Percentiles rank a stretch among this genome's conserved stretches.
Conservation (phyloP, 306 rosid species). For the Cicer yamashitae region DNA sequence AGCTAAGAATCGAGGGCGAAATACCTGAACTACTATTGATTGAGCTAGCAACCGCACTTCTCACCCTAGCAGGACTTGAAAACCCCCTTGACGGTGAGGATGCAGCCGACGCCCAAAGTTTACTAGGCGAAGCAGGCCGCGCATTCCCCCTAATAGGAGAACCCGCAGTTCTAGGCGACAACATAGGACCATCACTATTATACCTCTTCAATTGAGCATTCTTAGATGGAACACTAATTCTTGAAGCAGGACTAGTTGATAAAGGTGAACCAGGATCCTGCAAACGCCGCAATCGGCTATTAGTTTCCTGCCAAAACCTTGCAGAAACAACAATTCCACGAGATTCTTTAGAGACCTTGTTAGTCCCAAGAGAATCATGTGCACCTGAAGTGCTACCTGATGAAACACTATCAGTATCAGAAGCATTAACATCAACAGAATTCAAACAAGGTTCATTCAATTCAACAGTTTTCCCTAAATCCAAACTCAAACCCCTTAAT, state of each 20-base stretch:
- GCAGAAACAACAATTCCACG: constrained; percentile 86
- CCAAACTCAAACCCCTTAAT: constrained; percentile 69
- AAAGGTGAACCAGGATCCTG: constrained; percentile 93
- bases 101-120: constrained; percentile 74
- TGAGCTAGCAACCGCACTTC: constrained; percentile 66
- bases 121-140: constrained; percentile 87
- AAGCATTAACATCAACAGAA: constrained; percentile 83
- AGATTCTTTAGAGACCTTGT: constrained; percentile 55
- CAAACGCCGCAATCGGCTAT: constrained; percentile 82
- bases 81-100: constrained; percentile 79
- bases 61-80: constrained; percentile 81
- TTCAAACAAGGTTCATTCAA: constrained; percentile 59
- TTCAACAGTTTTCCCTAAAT: constrained; percentile 67
- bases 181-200: constrained; percentile 60
- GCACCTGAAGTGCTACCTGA: constrained; percentile 94
- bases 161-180: constrained; percentile 76
- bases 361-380: constrained; percentile 59
- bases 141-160: constrained; percentile 77
- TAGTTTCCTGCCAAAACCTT: constrained; percentile 97
- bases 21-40: constrained; percentile 59
- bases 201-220: constrained; percentile 69
- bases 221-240: constrained; percentile 56
- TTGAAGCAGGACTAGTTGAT: constrained; percentile 72
- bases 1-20: constrained; percentile 89
- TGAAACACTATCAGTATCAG: constrained; percentile 96